Evolutionary conservation across 768 basidiomycete genomes (phyloP), one percentile per base, ranked within the genome.

Genomic region (Piloderma croceum): DNA sequence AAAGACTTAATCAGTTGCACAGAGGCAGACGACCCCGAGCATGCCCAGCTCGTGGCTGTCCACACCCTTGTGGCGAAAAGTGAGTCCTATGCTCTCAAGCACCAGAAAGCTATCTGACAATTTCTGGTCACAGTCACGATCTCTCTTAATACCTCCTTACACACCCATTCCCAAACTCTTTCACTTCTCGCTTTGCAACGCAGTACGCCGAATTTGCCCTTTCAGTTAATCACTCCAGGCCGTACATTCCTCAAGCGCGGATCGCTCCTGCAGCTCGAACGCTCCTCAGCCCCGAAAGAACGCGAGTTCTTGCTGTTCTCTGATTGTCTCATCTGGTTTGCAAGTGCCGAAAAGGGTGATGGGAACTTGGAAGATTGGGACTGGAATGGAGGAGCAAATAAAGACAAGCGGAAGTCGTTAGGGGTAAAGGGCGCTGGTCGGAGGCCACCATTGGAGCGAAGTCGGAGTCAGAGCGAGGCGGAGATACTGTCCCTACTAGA

Each of bases 261-360:
- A 1, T 49, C 70, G 1, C 66, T 89, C 5, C 53, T 79, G 12
- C 79, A 83, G 51, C 59, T 72, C 36, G 78, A 78, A 53, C 60
- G 65, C 19, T 73, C 72, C 46, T 71, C 69, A 3, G 58, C 62
- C 32, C 68, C 76, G 11, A 58, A 74, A 37, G 71, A 76, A 43
- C 71, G 82, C 24, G 82, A 86, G 47, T 86, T 92, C 54, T 64
- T 92, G 7, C 70, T 93, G 1, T 88, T 92, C 57, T 84, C 81
- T 11, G 90, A 93, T 60, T 80, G 79, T 48, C 60, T 93, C 24
- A 51, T 92, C 24, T 90, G 87, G 86, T 68, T 90, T 17, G 76
- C 77, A 13, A 67, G 62, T 32, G 77, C 69, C 31, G 77, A 76
- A 34, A 55, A 23, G 11, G 17, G 17, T 34, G 54, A 51, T 5